phyloP scores from a whole-genome alignment of 768 basidiomycete species.

The Boletus subparvulus region DNA sequence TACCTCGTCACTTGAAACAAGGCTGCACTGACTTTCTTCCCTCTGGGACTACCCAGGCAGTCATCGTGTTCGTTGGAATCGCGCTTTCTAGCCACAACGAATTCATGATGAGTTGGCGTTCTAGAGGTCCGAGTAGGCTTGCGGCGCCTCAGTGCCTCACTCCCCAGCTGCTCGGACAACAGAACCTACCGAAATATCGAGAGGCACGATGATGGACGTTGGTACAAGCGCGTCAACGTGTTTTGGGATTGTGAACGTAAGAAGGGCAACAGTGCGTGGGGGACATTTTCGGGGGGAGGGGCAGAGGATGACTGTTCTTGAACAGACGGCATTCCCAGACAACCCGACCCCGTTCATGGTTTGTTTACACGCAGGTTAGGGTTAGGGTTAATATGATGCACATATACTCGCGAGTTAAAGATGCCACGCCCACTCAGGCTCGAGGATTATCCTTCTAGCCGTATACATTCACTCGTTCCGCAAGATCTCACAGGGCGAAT shows the following conservation, averaged over 20 bases:
- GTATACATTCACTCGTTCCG: background rate
- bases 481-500: conserved; percentile 6
- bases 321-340: conserved; percentile 25
- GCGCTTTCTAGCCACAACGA: conserved; percentile 84
- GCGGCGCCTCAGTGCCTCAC: conserved; percentile 4
- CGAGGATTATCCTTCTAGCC: no score
- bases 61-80: conserved; percentile 65
- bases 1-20: background rate
- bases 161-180: background rate
- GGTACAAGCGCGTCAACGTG: conserved; percentile 75
- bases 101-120: conserved; percentile 85
- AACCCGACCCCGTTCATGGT: no score
- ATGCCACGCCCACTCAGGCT: no score
- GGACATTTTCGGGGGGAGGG: conserved; percentile 27
- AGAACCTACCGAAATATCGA: conserved; percentile 77
- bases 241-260: conserved; percentile 78
- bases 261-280: conserved; percentile 76
- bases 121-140: conserved; percentile 74
- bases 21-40: conserved; percentile 57
- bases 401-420: no score
- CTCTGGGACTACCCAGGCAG: conserved; percentile 74
- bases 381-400: no score
- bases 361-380: no score
- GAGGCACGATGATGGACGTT: conserved; percentile 84
- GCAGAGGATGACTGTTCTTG: conserved; percentile 16